Base-by-base conservation (phyloP, 2,329 filamentous ascomycete genomes). In the Colletotrichum sp. region DNA sequence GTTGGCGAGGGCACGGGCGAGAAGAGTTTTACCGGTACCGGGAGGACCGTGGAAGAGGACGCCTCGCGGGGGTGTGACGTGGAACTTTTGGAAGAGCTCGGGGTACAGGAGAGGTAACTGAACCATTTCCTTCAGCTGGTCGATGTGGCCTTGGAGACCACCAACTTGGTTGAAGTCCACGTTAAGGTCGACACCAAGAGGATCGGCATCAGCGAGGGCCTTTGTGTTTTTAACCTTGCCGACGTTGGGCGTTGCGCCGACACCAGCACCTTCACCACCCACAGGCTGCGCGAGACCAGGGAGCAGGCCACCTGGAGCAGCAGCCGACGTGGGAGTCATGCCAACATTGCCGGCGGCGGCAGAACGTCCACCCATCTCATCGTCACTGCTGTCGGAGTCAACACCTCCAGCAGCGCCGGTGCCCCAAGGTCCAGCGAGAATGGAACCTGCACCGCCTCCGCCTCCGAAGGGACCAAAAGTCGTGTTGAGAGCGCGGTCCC, bases 81-180 rank as follows among this genome's bases (percentile, higher is more conserved):
- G 94, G 84, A 99, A 98, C 77, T 93, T 93, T 78, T 93, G 90
- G 84, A 99, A 99, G 57, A 99, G 92, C 84, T 99, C 97, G 0
- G 97, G 97, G 81, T 99, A 99, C 8, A 99, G 90, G 24, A 99
- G 88, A 3, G 97, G 97, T 76, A 99, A 90, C 79, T 96, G 95
- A 22, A 99, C 96, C 97, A 99, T 99, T 86, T 99, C 97, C 85
- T 99, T 99, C 77, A 99, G 89, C 84, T 98, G 95, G 82, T 98
- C 96, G 82, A 99, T 98, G 82, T 99, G 96, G 44, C 95, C 94
- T 83, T 98, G 93, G 60, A 99, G 87, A 55, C 97, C 97, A 81
- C 97, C 97, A 72, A 99, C 96, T 79, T 96, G 95, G 84, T 95
- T 96, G 83, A 99, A 98, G 82, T 96, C 96, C 77, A 99, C 95